Evolutionary conservation across 2,329 filamentous ascomycete species (phyloP), one percentile per base, ranked within the genome.

Genomic region (Stemphylium beticola): DNA sequence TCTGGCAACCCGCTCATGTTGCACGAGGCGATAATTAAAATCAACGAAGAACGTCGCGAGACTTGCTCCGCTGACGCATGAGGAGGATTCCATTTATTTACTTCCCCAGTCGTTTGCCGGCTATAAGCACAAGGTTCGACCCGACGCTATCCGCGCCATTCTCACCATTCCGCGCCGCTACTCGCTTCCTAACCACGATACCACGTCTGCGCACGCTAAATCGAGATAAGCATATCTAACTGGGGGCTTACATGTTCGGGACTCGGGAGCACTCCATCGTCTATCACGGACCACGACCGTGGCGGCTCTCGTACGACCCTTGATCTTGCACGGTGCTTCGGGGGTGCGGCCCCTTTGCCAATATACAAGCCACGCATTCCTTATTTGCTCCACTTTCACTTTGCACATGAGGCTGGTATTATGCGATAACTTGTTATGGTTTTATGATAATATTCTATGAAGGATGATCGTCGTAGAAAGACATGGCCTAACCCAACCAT

Each of bases 81-180:
- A 10, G 2, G 11, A 18, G 7, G 32, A 12, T 22, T 12, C 39
- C 38, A 10, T n/a, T 39, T 10, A 29, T 33, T 26, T 5, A 32
- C 10, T 29, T 20, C 46, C 49, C 45, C 39, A 53, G 50, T 36
- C 22, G 44, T 39, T 53, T 53, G 45, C 14, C 39, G 14, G 8
- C 15, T 44, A 12, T 32, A 32, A 11, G 14, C 50, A 9, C 20
- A 32, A 15, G 20, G 42, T 29, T 32, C 24, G 32, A 18, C 39
- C 33, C 32, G 50, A 18, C 43, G 44, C 37, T 39, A 24, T 14
- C 18, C 22, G 33, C n/a, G 9, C 26, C 26, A 29, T 29, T 29
- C 26, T 29, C 12, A 42, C 31, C 14, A n/a, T 9, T 29, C 15
- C 7, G 46, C 11, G 17, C 15, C 37, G 37, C 46, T 49, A 49